Base-by-base conservation (phyloP, 495 filamentous ascomycete genomes). In the Evernia prunastri region DNA sequence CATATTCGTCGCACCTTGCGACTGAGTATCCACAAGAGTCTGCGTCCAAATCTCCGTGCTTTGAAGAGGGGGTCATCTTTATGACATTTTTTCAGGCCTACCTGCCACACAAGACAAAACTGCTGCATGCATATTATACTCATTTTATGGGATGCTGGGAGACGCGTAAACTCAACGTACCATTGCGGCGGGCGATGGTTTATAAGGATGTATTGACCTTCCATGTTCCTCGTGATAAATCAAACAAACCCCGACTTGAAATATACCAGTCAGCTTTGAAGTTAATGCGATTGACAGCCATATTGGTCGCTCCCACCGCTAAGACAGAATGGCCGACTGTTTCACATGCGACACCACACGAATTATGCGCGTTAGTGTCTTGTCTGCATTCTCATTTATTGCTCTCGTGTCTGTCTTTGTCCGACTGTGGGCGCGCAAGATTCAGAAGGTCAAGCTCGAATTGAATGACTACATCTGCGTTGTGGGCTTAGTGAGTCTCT, bases 391-490 rank as follows among this genome's bases (percentile, higher is more conserved):
- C 31, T 49, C 43, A 9, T 58, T 66, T 25, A 29, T 61, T 39
- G 57, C 61, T 37, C 15, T 60, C 2, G 3, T 60, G 8, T 61
- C 61, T 25, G 45, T 68, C 12, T 10, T 59, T 23, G 25, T 59
- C 15, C 63, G 67, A 33, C 9, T 66, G 0, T 66, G 54, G 15
- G 53, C 67, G 18, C 67, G 67, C n/a, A 68, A 23, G 29, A 63
- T 68, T 1, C 67, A 68, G 27, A 60, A 10, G 25, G 39, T 40
- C 10, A 57, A 12, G 17, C 36, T 31, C 17, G 51, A 63, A 47
- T 33, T 68, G 59, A 66, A 63, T 56, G 67, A 68, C 36, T 63
- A 63, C 33, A 45, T 66, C 9, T 54, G 36, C 36, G 49, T 68
- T 18, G 23, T 36, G 10, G 67, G 64, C 45, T 40, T 68, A 9